A percentile compares a stretch with the other conserved stretches of the same genome.
phyloP scores from a whole-genome alignment of 441 rosid genomes.

The Erysimum cheiri region DNA sequence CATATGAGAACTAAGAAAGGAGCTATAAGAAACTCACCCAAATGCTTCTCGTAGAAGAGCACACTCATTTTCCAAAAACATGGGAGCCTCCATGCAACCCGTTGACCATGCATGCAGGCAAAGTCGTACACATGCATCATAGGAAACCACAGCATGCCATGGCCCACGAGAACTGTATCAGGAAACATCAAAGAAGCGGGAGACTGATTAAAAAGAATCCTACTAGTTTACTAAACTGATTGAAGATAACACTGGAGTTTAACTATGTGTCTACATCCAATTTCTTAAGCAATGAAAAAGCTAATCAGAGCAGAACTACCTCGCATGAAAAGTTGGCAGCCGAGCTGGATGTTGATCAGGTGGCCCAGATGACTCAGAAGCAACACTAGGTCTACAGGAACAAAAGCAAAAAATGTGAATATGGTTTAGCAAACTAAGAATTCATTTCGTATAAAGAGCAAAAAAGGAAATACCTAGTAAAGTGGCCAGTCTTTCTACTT shows the following conservation, averaged over 20 bases:
- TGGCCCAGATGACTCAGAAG: slow-evolving; percentile 61
- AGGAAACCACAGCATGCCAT: slow-evolving; percentile 97
- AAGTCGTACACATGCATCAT: slow-evolving; percentile 96
- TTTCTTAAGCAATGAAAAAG: slow-evolving; percentile 22
- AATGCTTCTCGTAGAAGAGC: slow-evolving; percentile 84
- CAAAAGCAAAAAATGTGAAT: slow-evolving; percentile 29
- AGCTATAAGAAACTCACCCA: slow-evolving; percentile 61
- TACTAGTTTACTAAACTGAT: slow-evolving; percentile 8
- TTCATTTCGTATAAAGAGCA: background rate
- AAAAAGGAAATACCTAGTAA: slow-evolving; percentile 56
- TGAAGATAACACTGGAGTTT: slow-evolving; percentile 13
- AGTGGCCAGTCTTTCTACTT: slow-evolving; percentile 57
- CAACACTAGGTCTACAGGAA: slow-evolving; percentile 55
- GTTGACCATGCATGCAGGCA: slow-evolving; percentile 99
- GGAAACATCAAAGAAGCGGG: slow-evolving; percentile 25
- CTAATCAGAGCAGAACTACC: slow-evolving; percentile 49
- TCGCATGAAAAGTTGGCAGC: slow-evolving; percentile 92
- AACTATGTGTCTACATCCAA: background rate
- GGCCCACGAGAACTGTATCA: slow-evolving; percentile 86
- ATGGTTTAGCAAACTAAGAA: slow-evolving; percentile 13
- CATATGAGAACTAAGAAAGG: slow-evolving; percentile 2
- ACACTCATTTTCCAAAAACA: slow-evolving; percentile 96
- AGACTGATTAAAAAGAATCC: background rate
- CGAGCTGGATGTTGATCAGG: slow-evolving; percentile 74
- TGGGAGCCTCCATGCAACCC: slow-evolving; percentile 98